These are phyloP conservation scores for Tuber melanosporum DNA, from an alignment of 495 filamentous ascomycete genomes.

Conservation along the genomic window DNA sequence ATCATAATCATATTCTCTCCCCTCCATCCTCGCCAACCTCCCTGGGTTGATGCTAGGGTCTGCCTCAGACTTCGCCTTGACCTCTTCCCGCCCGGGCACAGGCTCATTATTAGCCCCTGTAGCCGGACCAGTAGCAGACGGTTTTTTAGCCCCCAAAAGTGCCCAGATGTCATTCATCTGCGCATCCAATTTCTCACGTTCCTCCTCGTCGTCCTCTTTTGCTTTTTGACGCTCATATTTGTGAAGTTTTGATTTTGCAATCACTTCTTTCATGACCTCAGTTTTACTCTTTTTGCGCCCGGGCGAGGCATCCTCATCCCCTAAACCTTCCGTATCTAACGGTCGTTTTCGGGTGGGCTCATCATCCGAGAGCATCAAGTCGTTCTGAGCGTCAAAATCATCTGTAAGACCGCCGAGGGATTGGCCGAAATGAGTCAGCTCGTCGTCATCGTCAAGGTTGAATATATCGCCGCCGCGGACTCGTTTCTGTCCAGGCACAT, in stretches of 20 bases:
- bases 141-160: constrained; percentile 52
- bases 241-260: constrained; percentile 91
- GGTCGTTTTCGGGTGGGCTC: constrained; percentile 57
- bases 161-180: constrained; percentile 71
- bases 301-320: constrained; percentile 51
- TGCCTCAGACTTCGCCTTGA: constrained; percentile 4
- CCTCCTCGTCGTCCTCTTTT: constrained; percentile 90
- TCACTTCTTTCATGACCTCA: constrained; percentile 95
- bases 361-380: constrained; percentile 54
- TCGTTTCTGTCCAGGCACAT: constrained; percentile 13
- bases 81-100: constrained; percentile 30
- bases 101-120: constrained; percentile 41
- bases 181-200: constrained; percentile 73
- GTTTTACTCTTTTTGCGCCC: constrained; percentile 85
- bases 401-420: constrained; percentile 57
- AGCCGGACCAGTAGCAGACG: constrained; percentile 41
- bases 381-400: constrained; percentile 62
- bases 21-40: constrained; percentile 54
- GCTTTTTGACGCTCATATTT: constrained; percentile 86
- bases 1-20: constrained; percentile 68
- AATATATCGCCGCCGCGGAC: constrained; percentile 52
- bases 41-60: constrained; percentile 52
- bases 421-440: constrained; percentile 77
- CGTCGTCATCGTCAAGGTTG: constrained; percentile 74
- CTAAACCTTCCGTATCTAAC: constrained; percentile 44